phyloP scores from a whole-genome alignment of 1,284 basidiomycete genomes.

The Cutaneotrichosporon curvatum region DNA sequence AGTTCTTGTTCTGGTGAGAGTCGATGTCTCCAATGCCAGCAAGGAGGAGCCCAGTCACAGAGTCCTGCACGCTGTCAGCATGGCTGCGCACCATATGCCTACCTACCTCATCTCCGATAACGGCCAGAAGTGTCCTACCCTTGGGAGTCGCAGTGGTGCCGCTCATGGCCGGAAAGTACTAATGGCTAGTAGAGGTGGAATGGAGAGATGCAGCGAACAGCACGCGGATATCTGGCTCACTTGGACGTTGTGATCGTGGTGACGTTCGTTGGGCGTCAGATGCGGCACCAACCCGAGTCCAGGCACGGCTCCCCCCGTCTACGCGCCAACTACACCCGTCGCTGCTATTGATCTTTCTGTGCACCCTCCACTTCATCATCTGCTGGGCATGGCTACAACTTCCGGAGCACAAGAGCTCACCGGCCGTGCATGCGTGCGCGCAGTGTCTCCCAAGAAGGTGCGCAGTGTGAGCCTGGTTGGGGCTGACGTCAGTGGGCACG shows the following conservation, averaged over 20 bases:
- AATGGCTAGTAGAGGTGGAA: too few relatives aligned
- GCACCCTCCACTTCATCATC: too few relatives aligned
- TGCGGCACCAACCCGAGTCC: too few relatives aligned
- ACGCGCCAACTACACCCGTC: too few relatives aligned
- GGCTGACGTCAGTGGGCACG: slow-evolving; percentile 11
- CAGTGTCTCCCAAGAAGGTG: slow-evolving; percentile 12
- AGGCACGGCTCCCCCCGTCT: too few relatives aligned
- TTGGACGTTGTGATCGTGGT: too few relatives aligned
- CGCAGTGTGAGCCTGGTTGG: background rate
- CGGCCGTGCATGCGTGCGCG: slow-evolving; percentile 12
- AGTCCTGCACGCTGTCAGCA: slow-evolving; percentile 80
- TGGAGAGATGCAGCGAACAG: too few relatives aligned
- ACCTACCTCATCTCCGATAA: slow-evolving; percentile 87
- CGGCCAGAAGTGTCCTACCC: slow-evolving; percentile 68
- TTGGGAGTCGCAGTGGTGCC: slow-evolving; percentile 49
- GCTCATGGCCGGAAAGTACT: slow-evolving; percentile 25
- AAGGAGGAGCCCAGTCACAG: slow-evolving; percentile 84
- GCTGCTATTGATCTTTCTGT: too few relatives aligned
- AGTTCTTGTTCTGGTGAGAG: slow-evolving; percentile 88
- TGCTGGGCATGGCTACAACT: background rate
- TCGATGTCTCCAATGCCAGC: slow-evolving; percentile 87
- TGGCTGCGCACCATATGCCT: too few relatives aligned
- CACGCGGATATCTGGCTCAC: too few relatives aligned
- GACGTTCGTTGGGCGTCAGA: too few relatives aligned
- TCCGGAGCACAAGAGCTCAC: slow-evolving; percentile 9